These are phyloP conservation scores for Grosmannia serpens DNA, from an alignment of 2,329 filamentous ascomycete genomes.

Conservation along the genomic window DNA sequence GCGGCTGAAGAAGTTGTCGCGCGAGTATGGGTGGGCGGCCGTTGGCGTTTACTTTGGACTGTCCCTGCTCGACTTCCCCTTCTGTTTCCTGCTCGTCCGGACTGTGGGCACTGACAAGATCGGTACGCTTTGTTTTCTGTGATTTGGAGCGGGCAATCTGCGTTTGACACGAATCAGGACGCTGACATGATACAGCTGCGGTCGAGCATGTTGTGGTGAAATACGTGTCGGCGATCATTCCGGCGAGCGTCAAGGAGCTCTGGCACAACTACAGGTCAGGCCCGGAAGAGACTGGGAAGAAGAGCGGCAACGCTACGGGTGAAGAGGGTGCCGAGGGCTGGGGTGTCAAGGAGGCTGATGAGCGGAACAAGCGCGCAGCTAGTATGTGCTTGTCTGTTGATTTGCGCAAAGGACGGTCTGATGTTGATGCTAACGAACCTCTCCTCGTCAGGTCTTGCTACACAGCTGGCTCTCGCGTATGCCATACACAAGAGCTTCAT, in stretches of 20 bases:
- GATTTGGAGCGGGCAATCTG: background rate
- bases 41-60: conserved; percentile 81
- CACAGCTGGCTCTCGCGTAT: conserved; percentile 85
- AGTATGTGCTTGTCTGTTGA: conserved; percentile 47
- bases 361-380: conserved; percentile 51
- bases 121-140: conserved; percentile 36
- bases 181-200: conserved; percentile 29
- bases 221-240: conserved; percentile 45
- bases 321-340: conserved; percentile 40
- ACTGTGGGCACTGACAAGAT: conserved; percentile 77
- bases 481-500: conserved; percentile 98
- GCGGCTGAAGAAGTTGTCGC: conserved; percentile 69
- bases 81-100: conserved; percentile 84
- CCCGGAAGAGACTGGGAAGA: conserved; percentile 32
- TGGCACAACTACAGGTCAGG: conserved; percentile 39
- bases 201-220: conserved; percentile 58
- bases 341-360: conserved; percentile 53
- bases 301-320: conserved; percentile 32
- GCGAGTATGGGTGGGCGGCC: conserved; percentile 90
- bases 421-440: background rate
- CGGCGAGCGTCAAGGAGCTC: conserved; percentile 42
- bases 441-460: conserved; percentile 45
- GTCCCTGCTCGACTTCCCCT: conserved; percentile 81
- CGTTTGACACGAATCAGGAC: background rate
- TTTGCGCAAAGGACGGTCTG: background rate